phyloP scores from a whole-genome alignment of 768 basidiomycete genomes.

The Albatrellus ellisii region DNA sequence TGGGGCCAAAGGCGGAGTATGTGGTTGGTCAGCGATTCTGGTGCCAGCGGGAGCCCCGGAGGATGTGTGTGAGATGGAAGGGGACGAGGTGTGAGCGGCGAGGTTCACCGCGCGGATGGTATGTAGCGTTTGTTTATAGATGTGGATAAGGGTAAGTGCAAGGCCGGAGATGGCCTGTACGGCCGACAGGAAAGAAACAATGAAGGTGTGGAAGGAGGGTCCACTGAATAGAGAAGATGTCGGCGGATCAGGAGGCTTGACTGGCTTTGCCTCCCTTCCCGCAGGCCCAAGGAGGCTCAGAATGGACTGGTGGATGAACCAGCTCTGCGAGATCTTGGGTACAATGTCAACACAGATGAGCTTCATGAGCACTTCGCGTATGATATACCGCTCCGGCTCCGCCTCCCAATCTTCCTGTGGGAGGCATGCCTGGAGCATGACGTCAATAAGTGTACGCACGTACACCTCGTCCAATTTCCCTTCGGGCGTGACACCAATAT shows the following conservation, averaged over 20 bases:
- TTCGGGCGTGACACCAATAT: slow-evolving; percentile 62
- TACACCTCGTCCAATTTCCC: slow-evolving; percentile 65
- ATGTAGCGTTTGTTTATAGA: slow-evolving; percentile 48
- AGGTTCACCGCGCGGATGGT: slow-evolving; percentile 56
- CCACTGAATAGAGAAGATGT: slow-evolving; percentile 13
- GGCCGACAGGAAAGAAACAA: slow-evolving; percentile 61
- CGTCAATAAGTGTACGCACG: slow-evolving; percentile 67
- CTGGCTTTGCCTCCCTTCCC: neutral
- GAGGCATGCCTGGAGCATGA: slow-evolving; percentile 58
- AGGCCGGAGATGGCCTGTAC: slow-evolving; percentile 59
- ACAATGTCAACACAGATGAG: slow-evolving; percentile 40
- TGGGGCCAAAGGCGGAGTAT: too few species aligned
- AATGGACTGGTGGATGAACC: slow-evolving; percentile 73
- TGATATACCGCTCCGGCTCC: slow-evolving; percentile 66
- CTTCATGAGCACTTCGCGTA: slow-evolving; percentile 75
- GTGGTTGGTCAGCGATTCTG: too few species aligned
- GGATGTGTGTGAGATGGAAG: neutral
- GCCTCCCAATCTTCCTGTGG: slow-evolving; percentile 70
- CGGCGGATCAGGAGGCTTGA: slow-evolving; percentile 14
- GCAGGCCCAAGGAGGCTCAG: slow-evolving; percentile 49
- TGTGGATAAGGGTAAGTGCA: slow-evolving; percentile 53
- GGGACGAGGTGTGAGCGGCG: neutral
- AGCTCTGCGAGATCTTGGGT: slow-evolving; percentile 68
- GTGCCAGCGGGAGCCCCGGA: too few species aligned
- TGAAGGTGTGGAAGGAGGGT: slow-evolving; percentile 34